Percentiles rank a stretch among this genome's conserved stretches.
Evolutionary conservation across 1,284 basidiomycete genomes (phyloP).

Genomic region (Stygiomarasmius scandens): DNA sequence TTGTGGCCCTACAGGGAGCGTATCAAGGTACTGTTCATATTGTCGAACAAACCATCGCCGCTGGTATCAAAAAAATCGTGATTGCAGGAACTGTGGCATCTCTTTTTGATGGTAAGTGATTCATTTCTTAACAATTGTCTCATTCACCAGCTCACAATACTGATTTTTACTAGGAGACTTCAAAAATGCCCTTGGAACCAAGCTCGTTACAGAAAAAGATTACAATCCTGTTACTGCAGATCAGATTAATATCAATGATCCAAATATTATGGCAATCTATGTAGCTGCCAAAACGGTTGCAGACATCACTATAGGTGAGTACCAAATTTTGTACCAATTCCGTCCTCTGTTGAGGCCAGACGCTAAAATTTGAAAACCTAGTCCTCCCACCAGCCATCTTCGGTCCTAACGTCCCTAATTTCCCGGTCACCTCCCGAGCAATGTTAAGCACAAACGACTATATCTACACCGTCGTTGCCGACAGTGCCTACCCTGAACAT

Average conservation of each 20-base stretch:
- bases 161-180: neutral
- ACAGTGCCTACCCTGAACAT: neutral
- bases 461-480: neutral
- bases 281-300: neutral
- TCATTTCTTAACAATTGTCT: too few relatives aligned
- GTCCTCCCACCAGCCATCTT: neutral
- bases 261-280: neutral
- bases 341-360: too few relatives aligned
- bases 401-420: neutral
- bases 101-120: neutral
- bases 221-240: neutral
- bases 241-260: neutral
- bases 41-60: neutral
- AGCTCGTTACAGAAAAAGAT: neutral
- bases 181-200: neutral
- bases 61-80: neutral
- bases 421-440: neutral
- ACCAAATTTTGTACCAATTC: too few relatives aligned
- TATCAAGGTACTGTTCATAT: neutral
- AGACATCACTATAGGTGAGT: constrained; percentile 26
- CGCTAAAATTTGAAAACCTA: too few relatives aligned
- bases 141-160: too few relatives aligned
- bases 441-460: constrained; percentile 9
- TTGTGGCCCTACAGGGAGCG: neutral
- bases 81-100: neutral